These are phyloP conservation scores for Claviceps digitariae DNA, from an alignment of 2,329 filamentous ascomycete species.

Conservation along the genomic window DNA sequence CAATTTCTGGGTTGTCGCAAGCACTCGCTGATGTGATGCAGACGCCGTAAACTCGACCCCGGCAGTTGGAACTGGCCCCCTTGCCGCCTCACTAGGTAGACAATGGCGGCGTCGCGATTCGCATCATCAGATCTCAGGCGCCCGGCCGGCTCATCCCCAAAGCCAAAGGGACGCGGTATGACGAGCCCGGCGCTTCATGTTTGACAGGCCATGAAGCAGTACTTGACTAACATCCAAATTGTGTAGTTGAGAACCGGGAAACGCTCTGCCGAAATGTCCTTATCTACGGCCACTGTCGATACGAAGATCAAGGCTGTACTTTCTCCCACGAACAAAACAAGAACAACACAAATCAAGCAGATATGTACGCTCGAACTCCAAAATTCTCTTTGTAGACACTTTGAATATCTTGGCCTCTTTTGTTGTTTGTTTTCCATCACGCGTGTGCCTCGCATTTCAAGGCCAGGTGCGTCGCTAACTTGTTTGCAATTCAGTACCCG, in stretches of 20 bases:
- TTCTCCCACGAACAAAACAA: conserved; percentile 78
- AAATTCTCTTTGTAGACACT: background rate
- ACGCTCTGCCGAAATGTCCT: conserved; percentile 85
- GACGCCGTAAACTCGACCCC: conserved; percentile 29
- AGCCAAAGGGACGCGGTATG: conserved; percentile 42
- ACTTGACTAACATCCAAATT: conserved; percentile 4
- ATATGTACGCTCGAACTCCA: conserved; percentile 30
- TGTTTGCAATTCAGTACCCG: conserved; percentile 33
- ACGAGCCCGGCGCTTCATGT: conserved; percentile 6
- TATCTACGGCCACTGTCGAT: conserved; percentile 87
- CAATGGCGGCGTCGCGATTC: conserved; percentile 34
- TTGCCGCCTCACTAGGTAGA: conserved; percentile 19
- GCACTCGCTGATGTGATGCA: conserved; percentile 10
- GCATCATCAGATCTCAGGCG: conserved; percentile 33
- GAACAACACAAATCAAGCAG: conserved; percentile 28
- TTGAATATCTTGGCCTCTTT: background rate
- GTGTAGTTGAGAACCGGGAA: conserved; percentile 59
- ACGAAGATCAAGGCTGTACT: conserved; percentile 79
- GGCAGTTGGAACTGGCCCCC: conserved; percentile 17
- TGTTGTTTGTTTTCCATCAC: background rate
- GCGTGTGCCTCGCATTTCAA: background rate
- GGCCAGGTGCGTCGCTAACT: background rate
- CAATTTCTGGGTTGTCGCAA: conserved; percentile 1
- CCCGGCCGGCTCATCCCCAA: conserved; percentile 38
- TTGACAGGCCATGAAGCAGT: background rate